Conservation (phyloP, 2,329 filamentous ascomycete genomes). For the Xylogone sp. region DNA sequence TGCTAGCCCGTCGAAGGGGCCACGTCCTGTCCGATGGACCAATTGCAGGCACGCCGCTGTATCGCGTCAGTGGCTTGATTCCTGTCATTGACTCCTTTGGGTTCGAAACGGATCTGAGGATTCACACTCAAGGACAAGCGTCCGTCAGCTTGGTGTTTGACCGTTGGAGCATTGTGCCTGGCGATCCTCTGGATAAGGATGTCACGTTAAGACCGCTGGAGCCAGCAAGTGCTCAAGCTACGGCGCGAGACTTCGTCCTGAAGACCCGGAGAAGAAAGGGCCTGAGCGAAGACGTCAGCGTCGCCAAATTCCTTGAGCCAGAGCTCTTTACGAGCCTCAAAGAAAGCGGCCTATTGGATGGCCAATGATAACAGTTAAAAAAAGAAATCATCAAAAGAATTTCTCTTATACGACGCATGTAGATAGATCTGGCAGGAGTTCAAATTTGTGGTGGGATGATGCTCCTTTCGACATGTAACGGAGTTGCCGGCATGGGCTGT, state of each 20-base stretch:
- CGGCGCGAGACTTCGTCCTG: conserved; percentile 91
- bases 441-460: background rate
- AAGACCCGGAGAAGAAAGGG: conserved; percentile 95
- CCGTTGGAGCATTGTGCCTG: conserved; percentile 91
- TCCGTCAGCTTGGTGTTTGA: conserved; percentile 92
- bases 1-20: conserved; percentile 80
- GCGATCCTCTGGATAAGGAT: conserved; percentile 87
- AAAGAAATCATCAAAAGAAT: too few species aligned
- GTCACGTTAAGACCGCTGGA: conserved; percentile 80
- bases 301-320: conserved; percentile 93
- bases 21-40: conserved; percentile 94
- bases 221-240: conserved; percentile 82
- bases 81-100: conserved; percentile 97
- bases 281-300: conserved; percentile 88
- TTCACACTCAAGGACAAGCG: conserved; percentile 91
- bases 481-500: background rate
- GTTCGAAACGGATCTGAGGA: conserved; percentile 94
- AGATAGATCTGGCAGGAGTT: background rate
- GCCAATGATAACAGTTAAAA: conserved; percentile 19
- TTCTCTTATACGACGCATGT: background rate
- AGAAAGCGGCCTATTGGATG: conserved; percentile 82
- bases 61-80: conserved; percentile 84
- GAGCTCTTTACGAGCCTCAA: conserved; percentile 86
- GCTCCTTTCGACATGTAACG: background rate
- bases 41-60: conserved; percentile 90